These are phyloP conservation scores for Rhynchospora breviuscula DNA, from an alignment of 176 grass and related monocot genomes.

Conservation along the genomic window DNA sequence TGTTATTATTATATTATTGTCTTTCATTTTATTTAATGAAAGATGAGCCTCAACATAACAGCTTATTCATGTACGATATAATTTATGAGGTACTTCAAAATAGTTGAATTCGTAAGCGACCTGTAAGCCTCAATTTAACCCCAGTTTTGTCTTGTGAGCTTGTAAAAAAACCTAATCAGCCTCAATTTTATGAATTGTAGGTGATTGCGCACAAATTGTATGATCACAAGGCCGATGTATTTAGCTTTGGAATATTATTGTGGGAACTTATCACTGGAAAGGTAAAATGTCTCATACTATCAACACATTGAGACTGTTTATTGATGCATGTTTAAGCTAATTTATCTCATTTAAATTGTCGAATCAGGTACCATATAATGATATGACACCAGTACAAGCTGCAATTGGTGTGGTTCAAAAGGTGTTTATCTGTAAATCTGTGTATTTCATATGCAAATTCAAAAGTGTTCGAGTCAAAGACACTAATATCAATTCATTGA, in stretches of 20 bases:
- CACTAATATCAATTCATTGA: background rate
- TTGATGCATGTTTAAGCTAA: background rate
- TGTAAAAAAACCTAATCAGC: background rate
- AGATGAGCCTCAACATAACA: background rate
- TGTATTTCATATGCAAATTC: slow-evolving; percentile 8
- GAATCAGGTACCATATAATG: slow-evolving; percentile 70
- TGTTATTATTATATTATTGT: background rate
- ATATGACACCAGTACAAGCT: slow-evolving; percentile 84
- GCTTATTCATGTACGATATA: background rate
- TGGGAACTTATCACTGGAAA: slow-evolving; percentile 82
- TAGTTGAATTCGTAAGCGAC: background rate
- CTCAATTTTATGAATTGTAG: slow-evolving; percentile 35
- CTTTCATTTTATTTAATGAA: background rate
- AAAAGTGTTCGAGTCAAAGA: background rate
- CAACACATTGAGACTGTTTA: background rate
- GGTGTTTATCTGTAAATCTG: slow-evolving; percentile 24
- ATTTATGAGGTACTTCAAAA: background rate
- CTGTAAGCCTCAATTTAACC: background rate
- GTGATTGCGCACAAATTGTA: slow-evolving; percentile 87
- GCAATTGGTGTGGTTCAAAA: slow-evolving; percentile 89
- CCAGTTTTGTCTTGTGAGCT: background rate
- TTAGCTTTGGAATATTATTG: slow-evolving; percentile 78
- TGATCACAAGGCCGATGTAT: slow-evolving; percentile 92
- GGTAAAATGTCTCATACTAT: slow-evolving; percentile 34
- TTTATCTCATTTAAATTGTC: background rate